phyloP scores from a whole-genome alignment of 768 basidiomycete genomes.

The Steccherinum ochraceum region DNA sequence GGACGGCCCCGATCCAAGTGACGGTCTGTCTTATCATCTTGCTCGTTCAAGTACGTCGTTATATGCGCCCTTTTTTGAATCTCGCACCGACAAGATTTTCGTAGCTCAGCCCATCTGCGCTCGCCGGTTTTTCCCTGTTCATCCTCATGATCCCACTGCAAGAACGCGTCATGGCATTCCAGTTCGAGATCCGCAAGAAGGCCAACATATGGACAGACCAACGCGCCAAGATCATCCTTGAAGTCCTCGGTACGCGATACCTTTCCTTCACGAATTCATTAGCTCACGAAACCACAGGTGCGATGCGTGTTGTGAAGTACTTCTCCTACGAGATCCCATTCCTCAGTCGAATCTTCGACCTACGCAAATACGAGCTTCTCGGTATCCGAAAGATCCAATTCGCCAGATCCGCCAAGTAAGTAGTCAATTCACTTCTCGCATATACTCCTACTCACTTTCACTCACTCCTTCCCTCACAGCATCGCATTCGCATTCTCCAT shows the following conservation, averaged over 20 bases:
- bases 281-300: constrained; percentile 25
- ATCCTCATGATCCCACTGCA: constrained; percentile 57
- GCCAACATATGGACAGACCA: constrained; percentile 60
- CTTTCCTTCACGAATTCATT: not conserved
- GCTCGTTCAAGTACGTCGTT: constrained; percentile 42
- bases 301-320: constrained; percentile 72
- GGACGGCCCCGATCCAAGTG: constrained; percentile 68
- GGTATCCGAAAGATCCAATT: constrained; percentile 54
- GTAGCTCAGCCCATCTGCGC: constrained; percentile 62
- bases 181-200: constrained; percentile 44
- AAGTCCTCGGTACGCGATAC: constrained; percentile 43
- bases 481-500: constrained; percentile 51
- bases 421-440: not conserved
- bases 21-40: constrained; percentile 53
- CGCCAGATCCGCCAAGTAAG: constrained; percentile 57
- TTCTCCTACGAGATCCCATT: constrained; percentile 71
- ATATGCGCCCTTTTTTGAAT: not conserved
- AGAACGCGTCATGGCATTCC: constrained; percentile 54
- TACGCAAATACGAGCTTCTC: constrained; percentile 47
- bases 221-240: constrained; percentile 57
- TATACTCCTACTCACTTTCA: not conserved
- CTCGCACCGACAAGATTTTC: not conserved
- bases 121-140: constrained; percentile 67
- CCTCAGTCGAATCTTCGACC: constrained; percentile 48
- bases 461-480: constrained; percentile 21